phyloP scores from a whole-genome alignment of 2,329 filamentous ascomycete species.

The Pseudocercospora musae region DNA sequence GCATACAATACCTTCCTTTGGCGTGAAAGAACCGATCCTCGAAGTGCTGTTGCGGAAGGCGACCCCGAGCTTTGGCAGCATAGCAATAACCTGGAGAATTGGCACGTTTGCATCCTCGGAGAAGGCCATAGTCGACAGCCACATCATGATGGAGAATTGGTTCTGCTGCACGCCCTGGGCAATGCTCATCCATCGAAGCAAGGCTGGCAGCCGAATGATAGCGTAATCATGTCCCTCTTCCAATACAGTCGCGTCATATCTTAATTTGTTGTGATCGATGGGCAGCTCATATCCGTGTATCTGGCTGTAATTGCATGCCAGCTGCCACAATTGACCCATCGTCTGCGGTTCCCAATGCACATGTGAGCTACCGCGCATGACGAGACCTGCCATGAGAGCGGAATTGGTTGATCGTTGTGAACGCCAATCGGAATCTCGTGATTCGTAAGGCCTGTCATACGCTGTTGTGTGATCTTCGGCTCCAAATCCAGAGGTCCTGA shows the following conservation, averaged over 20 bases:
- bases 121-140: conserved; percentile 44
- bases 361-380: not conserved
- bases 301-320: not conserved
- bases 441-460: conserved; percentile 28
- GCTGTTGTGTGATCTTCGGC: conserved; percentile 29
- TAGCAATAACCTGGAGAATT: conserved; percentile 41
- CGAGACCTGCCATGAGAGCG: not conserved
- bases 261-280: not conserved
- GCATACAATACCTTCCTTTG: not conserved
- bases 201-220: conserved; percentile 11
- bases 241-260: conserved; percentile 14
- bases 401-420: conserved; percentile 4
- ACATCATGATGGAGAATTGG: conserved; percentile 22
- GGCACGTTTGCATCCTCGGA: conserved; percentile 38
- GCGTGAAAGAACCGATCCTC: not conserved
- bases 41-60: not conserved
- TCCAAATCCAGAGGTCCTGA: conserved; percentile 32
- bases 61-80: not conserved
- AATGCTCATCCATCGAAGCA: conserved; percentile 12
- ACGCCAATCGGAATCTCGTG: conserved; percentile 13
- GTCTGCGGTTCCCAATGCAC: conserved; percentile 7
- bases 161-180: not conserved
- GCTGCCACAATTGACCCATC: conserved; percentile 2
- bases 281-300: conserved; percentile 1
- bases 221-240: not conserved